phyloP scores from a whole-genome alignment of 2,329 filamentous ascomycete genomes.

The Aschersonia sp. region DNA sequence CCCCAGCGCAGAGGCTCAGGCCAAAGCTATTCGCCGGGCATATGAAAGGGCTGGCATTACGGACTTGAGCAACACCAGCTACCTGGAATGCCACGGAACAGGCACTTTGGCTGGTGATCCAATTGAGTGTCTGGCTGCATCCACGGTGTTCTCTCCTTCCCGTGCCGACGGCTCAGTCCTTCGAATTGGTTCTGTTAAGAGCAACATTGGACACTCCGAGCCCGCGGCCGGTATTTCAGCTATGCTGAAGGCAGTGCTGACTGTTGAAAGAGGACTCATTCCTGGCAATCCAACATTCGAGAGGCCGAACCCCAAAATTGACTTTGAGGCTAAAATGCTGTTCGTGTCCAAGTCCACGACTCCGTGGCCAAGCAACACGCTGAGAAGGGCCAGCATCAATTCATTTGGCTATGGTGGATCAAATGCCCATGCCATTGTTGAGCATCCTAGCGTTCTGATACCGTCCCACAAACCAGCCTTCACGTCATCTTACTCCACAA shows the following conservation, averaged over 20 bases:
- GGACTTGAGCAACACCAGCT: not conserved
- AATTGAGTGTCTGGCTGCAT: conserved; percentile 14
- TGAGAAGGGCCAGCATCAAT: not conserved
- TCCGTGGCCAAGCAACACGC: conserved; percentile 8
- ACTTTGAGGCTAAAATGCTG: conserved; percentile 1
- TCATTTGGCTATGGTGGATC: conserved; percentile 4
- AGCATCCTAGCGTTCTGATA: conserved; percentile 1
- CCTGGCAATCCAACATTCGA: conserved; percentile 3
- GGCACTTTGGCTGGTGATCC: conserved; percentile 32
- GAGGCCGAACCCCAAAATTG: not conserved
- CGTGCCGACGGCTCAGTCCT: not conserved
- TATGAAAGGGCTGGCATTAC: not conserved
- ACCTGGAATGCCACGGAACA: conserved; percentile 29
- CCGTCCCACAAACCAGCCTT: not conserved
- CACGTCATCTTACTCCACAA: no score
- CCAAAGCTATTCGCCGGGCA: not conserved
- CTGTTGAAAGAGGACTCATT: conserved; percentile 11
- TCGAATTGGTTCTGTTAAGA: conserved; percentile 4
- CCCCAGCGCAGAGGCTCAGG: conserved; percentile 9
- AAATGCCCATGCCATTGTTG: conserved; percentile 4
- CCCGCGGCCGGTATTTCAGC: conserved; percentile 10
- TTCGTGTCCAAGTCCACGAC: conserved; percentile 3
- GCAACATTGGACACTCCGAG: conserved; percentile 12
- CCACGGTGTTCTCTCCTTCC: not conserved
- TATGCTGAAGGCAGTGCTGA: conserved; percentile 12